phyloP scores from a whole-genome alignment of 352 stramenopile species.

The Lagenidium giganteum region DNA sequence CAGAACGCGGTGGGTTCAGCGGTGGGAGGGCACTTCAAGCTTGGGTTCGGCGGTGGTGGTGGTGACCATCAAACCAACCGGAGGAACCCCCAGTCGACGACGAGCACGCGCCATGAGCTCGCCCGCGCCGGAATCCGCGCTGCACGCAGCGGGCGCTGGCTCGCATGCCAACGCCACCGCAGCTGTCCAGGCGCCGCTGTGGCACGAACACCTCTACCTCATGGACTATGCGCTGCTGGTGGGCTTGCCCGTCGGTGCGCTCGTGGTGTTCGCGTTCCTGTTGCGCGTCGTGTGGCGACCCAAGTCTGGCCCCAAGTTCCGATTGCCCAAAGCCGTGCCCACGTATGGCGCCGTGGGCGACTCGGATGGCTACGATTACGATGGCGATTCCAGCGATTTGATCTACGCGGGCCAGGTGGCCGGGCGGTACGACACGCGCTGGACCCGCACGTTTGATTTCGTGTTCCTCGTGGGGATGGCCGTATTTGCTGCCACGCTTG shows the following conservation, averaged over 20 bases:
- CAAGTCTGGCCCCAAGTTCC: slow-evolving; percentile 71
- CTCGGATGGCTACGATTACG: slow-evolving; percentile 60
- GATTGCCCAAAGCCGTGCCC: slow-evolving; percentile 66
- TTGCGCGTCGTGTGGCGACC: slow-evolving; percentile 74
- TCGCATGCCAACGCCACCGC: background rate
- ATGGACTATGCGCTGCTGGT: slow-evolving; percentile 65
- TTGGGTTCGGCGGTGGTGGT: too few relatives aligned
- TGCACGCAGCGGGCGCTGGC: background rate
- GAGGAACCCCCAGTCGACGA: too few relatives aligned
- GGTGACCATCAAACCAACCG: too few relatives aligned
- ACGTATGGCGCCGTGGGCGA: slow-evolving; percentile 74
- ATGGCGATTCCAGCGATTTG: slow-evolving; percentile 76
- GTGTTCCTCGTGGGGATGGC: slow-evolving; percentile 69
- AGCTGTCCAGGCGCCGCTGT: slow-evolving; percentile 20
- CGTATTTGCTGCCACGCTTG: slow-evolving; percentile 36
- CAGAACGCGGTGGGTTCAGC: too few relatives aligned
- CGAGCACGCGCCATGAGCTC: too few relatives aligned
- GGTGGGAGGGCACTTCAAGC: too few relatives aligned
- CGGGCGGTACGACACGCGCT: slow-evolving; percentile 77
- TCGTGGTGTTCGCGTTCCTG: slow-evolving; percentile 51
- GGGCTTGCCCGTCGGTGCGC: slow-evolving; percentile 49
- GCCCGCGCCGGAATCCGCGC: too few relatives aligned
- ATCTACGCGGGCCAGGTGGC: slow-evolving; percentile 79
- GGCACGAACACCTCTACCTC: slow-evolving; percentile 51
- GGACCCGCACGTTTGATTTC: slow-evolving; percentile 83